Base-by-base conservation (phyloP, 176 grass and related monocot genomes). In the Oryza glumipatula region DNA sequence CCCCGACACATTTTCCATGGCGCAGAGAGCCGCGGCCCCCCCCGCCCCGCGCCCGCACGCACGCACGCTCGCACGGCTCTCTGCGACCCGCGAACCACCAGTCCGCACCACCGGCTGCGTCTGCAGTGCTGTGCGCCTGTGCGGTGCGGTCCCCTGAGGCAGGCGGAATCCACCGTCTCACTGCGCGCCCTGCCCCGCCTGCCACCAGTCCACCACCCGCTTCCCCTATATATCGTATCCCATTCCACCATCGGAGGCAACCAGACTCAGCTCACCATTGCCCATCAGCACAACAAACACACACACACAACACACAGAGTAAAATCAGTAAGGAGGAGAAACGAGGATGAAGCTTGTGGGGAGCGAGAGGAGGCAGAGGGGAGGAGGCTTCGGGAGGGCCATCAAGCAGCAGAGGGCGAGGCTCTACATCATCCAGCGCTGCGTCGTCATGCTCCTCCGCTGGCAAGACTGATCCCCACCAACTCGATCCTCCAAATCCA, bases 351-450 rank as follows among this genome's bases (percentile, higher is more conserved):
- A 90, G 88, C 83, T 90, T 19, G 9, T 67, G 0, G 83, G 79
- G 61, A 76, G 88, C 58, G 83, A 82, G 83, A 78, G 83, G 79
- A 82, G 83, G 85, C 85, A 87, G 79, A 82, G 85, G 26, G 79
- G 54, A 65, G 80, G 82, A 41, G 71, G 83, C 1, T 36, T 90
- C 79, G 19, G 79, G 67, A 86, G 52, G 88, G 64, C 60, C 10
- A 48, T 90, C 7, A 90, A 86, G 61, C 47, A 86, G 79, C 88
- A 90, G 74, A 90, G 46, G 67, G 84, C 88, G 1, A 82, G 79
- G 84, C 49, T 90, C 79, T 90, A 90, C 84, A 83, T 90, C 88
- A 90, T 90, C 79, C 74, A 90, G 74, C 84, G 88, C 79, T 90
- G 88, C 83, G 88, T 90, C 58, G 83, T 90, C 83, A 90, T 86